Base-by-base conservation (phyloP, 768 basidiomycete genomes). In the Fomitopsis serialis region DNA sequence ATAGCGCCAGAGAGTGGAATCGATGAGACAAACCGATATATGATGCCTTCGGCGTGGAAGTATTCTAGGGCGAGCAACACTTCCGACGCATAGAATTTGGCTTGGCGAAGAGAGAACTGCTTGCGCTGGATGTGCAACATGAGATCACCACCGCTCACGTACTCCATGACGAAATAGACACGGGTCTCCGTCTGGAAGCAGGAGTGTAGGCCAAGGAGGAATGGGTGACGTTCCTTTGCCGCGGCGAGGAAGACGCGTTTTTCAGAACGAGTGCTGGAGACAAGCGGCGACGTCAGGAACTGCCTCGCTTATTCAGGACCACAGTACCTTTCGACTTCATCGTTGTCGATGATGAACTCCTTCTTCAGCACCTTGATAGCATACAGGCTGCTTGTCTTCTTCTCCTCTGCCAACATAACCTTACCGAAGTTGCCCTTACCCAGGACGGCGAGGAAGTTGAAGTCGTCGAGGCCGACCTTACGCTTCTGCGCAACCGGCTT, bases 311-410 rank as follows among this genome's bases (percentile, higher is more conserved):
- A 45, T 29, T 23, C 5, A 45, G 23, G 19, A 29, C 36, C 46
- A 54, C 78, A 52, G 4, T 60, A 96, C 96, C 94, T 97, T 72
- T 98, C 97, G 2, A 99, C 94, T 76, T 98, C 97, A 70, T 99
- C 97, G 57, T 99, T 98, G 68, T 99, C 97, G 63, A 99, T 98
- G 68, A 99, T 98, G 66, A 99, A 98, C 72, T 98, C 97, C 68
- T 99, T 99, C 80, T 99, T 99, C 68, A 99, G 68, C n/a, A 99
- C 97, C 72, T 99, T 99, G 77, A 99, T 98, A n/a, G 97, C 97
- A 66, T 89, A 98, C 52, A 98, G 71, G 48, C 80, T 83, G 61
- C 83, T 91, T 48, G 84, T 80, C 68, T 79, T 85, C 82, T 99
- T 99, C 78, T 99, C 97, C 71, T 99, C 97, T 10, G 97, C 97